These are phyloP conservation scores for Lotmaria passim DNA, from an alignment of 208 protist species.

Conservation along the genomic window DNA sequence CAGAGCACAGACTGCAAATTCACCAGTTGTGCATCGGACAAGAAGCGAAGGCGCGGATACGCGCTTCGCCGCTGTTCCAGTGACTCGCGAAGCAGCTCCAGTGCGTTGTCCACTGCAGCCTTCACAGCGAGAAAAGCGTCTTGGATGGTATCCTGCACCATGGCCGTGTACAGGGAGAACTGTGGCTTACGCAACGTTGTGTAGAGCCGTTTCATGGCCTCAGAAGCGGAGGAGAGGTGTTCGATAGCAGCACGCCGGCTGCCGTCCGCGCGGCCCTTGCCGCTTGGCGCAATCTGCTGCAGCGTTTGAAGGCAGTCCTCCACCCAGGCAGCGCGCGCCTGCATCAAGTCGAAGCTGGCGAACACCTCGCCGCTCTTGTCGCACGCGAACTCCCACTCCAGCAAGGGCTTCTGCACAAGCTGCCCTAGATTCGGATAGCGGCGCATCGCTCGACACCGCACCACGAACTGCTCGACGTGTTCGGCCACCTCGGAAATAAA, in stretches of 20 bases:
- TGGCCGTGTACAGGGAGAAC: constrained; percentile 91
- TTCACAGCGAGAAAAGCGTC: constrained; percentile 87
- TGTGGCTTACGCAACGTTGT: constrained; percentile 71
- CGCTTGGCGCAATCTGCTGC: constrained; percentile 15
- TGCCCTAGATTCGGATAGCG: constrained; percentile 56
- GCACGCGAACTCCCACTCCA: constrained; percentile 74
- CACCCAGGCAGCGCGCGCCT: constrained; percentile 49
- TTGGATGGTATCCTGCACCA: constrained; percentile 91
- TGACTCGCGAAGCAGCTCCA: constrained; percentile 85
- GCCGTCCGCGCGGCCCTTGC: constrained; percentile 14
- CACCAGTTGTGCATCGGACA: constrained; percentile 85
- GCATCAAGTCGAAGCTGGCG: constrained; percentile 47
- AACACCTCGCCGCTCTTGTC: constrained; percentile 68
- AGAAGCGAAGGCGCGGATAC: constrained; percentile 95
- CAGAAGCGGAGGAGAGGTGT: constrained; percentile 15
- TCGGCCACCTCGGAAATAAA: constrained; percentile 39
- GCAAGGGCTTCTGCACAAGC: constrained; percentile 57
- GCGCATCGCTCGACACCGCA: constrained; percentile 51
- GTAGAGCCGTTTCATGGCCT: constrained; percentile 40
- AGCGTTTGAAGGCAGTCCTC: constrained; percentile 29
- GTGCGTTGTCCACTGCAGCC: constrained; percentile 90
- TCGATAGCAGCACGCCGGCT: constrained; percentile 7
- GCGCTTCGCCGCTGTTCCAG: constrained; percentile 90
- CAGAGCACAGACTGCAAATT: constrained; percentile 74
- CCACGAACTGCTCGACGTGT: constrained; percentile 67